Evolutionary conservation across 805 yeast genomes (phyloP).

Genomic region (Zygotorulaspora danielsina): DNA sequence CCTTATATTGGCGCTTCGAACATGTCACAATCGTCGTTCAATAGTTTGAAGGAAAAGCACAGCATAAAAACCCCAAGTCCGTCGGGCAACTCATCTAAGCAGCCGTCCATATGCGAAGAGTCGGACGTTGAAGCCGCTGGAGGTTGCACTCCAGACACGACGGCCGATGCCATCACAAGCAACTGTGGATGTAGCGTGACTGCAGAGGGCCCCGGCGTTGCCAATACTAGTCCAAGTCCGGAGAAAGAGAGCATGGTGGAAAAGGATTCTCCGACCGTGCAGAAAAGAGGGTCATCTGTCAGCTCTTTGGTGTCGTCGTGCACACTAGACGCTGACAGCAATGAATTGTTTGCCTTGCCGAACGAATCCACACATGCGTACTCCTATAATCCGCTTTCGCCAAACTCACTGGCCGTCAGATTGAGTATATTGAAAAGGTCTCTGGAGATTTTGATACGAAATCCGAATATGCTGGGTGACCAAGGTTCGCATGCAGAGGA

Average conservation of each 20-base stretch:
- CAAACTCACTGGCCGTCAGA: slow-evolving; percentile 72
- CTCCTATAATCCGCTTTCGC: slow-evolving; percentile 78
- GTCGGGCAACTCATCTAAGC: slow-evolving; percentile 2
- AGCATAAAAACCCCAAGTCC: slow-evolving; percentile 14
- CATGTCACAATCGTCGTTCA: slow-evolving; percentile 25
- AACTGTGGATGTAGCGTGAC: not conserved
- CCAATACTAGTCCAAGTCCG: not conserved
- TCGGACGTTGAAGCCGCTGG: slow-evolving; percentile 10
- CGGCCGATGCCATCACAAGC: not conserved
- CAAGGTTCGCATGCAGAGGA: slow-evolving; percentile 8
- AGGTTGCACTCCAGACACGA: slow-evolving; percentile 7
- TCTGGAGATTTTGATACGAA: slow-evolving; percentile 62
- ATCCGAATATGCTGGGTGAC: slow-evolving; percentile 42
- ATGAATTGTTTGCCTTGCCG: slow-evolving; percentile 59
- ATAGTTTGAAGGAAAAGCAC: slow-evolving; percentile 28
- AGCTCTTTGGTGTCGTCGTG: slow-evolving; percentile 13
- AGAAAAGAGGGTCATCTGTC: slow-evolving; percentile 11
- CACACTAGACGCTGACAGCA: slow-evolving; percentile 28
- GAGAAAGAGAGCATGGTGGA: not conserved
- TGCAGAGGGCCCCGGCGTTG: slow-evolving; percentile 5
- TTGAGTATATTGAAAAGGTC: slow-evolving; percentile 72
- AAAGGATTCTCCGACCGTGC: not conserved
- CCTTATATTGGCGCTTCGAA: slow-evolving; percentile 35
- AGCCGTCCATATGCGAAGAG: slow-evolving; percentile 5
- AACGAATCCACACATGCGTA: slow-evolving; percentile 79